Percentiles rank a stretch among this genome's conserved stretches.
Evolutionary conservation across 805 yeast genomes (phyloP).

Genomic region (Candida piceae): DNA sequence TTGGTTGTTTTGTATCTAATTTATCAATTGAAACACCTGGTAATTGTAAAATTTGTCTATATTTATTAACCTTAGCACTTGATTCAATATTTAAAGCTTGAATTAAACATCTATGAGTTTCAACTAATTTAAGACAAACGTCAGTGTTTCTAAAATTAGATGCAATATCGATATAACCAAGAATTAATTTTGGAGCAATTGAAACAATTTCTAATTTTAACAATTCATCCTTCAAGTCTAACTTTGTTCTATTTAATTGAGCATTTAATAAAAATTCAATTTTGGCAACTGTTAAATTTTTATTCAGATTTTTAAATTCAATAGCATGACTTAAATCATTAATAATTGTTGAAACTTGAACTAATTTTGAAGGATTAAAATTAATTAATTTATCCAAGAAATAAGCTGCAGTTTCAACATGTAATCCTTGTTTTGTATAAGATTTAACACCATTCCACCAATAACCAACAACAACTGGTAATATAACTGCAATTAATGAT

Average conservation of each 20-base stretch:
- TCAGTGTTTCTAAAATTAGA: constrained; percentile 71
- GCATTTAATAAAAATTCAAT: constrained; percentile 48
- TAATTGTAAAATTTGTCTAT: constrained; percentile 71
- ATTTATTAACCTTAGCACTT: constrained; percentile 38
- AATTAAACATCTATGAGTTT: constrained; percentile 62
- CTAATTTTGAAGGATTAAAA: constrained; percentile 61
- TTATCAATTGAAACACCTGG: constrained; percentile 59
- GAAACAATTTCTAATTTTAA: constrained; percentile 55
- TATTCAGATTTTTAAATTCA: constrained; percentile 50
- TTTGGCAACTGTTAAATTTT: constrained; percentile 38
- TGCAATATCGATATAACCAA: constrained; percentile 77
- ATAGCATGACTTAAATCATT: constrained; percentile 58
- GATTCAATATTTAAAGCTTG: constrained; percentile 57
- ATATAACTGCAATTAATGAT: constrained; percentile 63
- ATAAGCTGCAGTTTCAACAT: constrained; percentile 74
- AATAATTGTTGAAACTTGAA: constrained; percentile 53
- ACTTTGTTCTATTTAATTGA: constrained; percentile 51
- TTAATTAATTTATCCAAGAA: constrained; percentile 72
- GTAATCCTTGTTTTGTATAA: constrained; percentile 77
- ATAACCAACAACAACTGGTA: constrained; percentile 74
- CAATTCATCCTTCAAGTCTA: constrained; percentile 30
- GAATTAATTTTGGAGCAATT: constrained; percentile 57
- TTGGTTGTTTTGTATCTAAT: constrained; percentile 44
- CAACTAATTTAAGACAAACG: constrained; percentile 53
- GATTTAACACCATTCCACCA: constrained; percentile 90